Evolutionary conservation across 2,329 filamentous ascomycete genomes (phyloP), one percentile per base, ranked within the genome.

Genomic region (Fusarium aywerte): DNA sequence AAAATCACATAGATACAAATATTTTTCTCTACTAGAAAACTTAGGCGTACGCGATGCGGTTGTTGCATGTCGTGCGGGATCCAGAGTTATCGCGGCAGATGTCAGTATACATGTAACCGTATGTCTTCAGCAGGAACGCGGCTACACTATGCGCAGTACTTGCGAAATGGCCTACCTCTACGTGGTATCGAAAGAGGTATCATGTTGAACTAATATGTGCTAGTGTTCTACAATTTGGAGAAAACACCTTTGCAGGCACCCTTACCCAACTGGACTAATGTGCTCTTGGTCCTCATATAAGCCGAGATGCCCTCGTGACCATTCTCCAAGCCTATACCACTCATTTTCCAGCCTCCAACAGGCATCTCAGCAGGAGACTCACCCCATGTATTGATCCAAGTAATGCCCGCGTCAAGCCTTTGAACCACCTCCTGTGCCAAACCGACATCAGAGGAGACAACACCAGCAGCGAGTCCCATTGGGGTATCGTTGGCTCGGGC

Each of bases 381-480:
- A n/a, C 93, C 93, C 93, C 93, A 97, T 0, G 92, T 93, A 77
- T 97, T 97, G 51, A 97, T 85, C 93, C 93, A 97, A 2, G 92
- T 96, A 73, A 97, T 97, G 32, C 93, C 93, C 0, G 92, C 92
- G 75, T 96, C 85, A 7, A 97, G 81, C 73, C 87, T 84, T 23
- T 86, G 84, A 39, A 95, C 83, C 1, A 95, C 86, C 40, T 86
- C 82, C 73, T 97, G 92, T 55, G 91, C 93, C 45, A 85, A 75
- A 70, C 92, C 90, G 51, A 97, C 78, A 68, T 96, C 87, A 59
- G 86, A 87, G 1, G 92, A 92, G 70, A 96, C 95, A 2, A 97
- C 91, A 20, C 93, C 93, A 0, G 92, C 93, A 0, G 93, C 93
- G 4, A 97, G 87, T 27, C 93, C 93, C 55, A 96, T 83, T 20